phyloP scores from a whole-genome alignment of 192 early-diverging fungal genomes.

The Entomortierella lignicola region DNA sequence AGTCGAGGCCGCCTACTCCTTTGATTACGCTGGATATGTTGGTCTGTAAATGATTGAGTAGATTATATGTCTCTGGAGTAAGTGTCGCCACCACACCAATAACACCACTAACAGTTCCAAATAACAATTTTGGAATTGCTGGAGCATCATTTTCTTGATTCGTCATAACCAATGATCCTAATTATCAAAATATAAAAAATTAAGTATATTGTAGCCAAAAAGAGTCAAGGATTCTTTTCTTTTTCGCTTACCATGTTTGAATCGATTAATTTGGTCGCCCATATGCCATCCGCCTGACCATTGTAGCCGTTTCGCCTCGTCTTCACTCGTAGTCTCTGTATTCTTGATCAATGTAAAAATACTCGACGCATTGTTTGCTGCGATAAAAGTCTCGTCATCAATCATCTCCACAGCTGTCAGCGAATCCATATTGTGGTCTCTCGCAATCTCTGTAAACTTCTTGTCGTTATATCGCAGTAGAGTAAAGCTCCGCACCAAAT shows the following conservation, averaged over 20 bases:
- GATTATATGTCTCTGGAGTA: conserved; percentile 64
- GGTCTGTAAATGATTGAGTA: conserved; percentile 71
- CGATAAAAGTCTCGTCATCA: conserved; percentile 71
- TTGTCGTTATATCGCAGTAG: conserved; percentile 64
- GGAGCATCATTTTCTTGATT: conserved; percentile 69
- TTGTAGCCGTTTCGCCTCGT: conserved; percentile 64
- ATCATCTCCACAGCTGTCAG: conserved; percentile 70
- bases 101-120: conserved; percentile 81
- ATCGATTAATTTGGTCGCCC: conserved; percentile 84
- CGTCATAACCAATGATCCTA: conserved; percentile 84
- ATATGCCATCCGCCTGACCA: conserved; percentile 78
- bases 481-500: conserved; percentile 84
- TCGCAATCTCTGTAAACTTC: conserved; percentile 65
- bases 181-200: conserved; percentile 1
- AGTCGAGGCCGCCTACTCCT: conserved; percentile 69
- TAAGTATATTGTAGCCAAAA: too few relatives aligned
- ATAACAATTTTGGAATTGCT: conserved; percentile 70
- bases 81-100: conserved; percentile 84
- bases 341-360: conserved; percentile 68
- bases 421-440: conserved; percentile 73
- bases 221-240: too few relatives aligned
- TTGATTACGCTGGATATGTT: conserved; percentile 69
- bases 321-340: conserved; percentile 62
- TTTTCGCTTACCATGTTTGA: conserved; percentile 71
- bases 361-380: conserved; percentile 67